phyloP scores from a whole-genome alignment of 306 rosid genomes.

The Acmispon strigosus region DNA sequence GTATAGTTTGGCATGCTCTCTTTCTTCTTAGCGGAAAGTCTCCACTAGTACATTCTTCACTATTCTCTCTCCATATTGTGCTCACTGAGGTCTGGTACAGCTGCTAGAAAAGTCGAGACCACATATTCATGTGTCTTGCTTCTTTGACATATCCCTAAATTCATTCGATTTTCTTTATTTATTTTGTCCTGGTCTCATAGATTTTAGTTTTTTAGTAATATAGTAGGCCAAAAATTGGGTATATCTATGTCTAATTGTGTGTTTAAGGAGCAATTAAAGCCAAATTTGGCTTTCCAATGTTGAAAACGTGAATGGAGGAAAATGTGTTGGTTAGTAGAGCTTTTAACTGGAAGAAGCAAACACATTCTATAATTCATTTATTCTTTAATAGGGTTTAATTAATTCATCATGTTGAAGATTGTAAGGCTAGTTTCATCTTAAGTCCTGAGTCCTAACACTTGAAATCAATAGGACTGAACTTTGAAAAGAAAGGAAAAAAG shows the following conservation, averaged over 20 bases:
- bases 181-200: not conserved
- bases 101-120: not conserved
- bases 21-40: not conserved
- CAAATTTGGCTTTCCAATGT: too few species aligned
- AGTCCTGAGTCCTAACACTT: not conserved
- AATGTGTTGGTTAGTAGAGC: too few species aligned
- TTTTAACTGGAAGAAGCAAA: too few species aligned
- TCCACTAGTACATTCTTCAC: not conserved
- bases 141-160: not conserved
- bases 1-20: not conserved
- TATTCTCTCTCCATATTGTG: not conserved
- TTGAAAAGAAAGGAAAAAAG: not conserved
- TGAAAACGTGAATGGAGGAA: too few species aligned
- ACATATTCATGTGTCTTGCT: not conserved
- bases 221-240: not conserved
- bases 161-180: not conserved
- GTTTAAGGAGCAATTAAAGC: too few species aligned
- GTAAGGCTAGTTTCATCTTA: not conserved
- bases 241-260: not conserved
- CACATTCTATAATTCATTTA: not conserved
- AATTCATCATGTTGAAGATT: not conserved
- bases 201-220: not conserved
- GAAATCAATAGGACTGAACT: not conserved
- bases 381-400: not conserved
- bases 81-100: not conserved